These are phyloP conservation scores for Lippia alba DNA, from an alignment of 305 asterid genomes.

Conservation along the genomic window DNA sequence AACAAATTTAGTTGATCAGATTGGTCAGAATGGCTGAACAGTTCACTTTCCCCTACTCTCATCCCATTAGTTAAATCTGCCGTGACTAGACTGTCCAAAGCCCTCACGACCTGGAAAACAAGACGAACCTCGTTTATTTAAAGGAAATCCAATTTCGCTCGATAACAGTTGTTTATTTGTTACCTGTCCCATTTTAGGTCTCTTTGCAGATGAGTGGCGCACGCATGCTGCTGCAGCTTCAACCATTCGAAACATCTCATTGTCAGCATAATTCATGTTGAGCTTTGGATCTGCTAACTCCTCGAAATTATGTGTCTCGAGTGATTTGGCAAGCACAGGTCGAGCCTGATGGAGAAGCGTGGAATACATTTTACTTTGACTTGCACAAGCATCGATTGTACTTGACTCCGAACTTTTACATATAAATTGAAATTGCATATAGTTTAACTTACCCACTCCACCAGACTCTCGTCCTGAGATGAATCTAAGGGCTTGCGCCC, in stretches of 20 bases:
- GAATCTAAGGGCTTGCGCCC: slow-evolving; percentile 93
- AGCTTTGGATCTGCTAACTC: slow-evolving; percentile 78
- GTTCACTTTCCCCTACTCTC: slow-evolving; percentile 82
- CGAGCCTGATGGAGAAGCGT: slow-evolving; percentile 65
- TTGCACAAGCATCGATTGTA: slow-evolving; percentile 16
- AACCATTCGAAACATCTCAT: slow-evolving; percentile 71
- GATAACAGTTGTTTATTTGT: neutral
- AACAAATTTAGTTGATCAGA: slow-evolving; percentile 75
- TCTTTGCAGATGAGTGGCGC: slow-evolving; percentile 72
- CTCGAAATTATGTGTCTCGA: slow-evolving; percentile 60
- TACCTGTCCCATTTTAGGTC: slow-evolving; percentile 98
- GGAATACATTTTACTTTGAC: neutral
- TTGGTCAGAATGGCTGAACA: slow-evolving; percentile 50
- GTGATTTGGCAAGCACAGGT: slow-evolving; percentile 69
- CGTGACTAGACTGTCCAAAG: slow-evolving; percentile 62
- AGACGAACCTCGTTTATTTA: neutral
- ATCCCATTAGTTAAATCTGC: slow-evolving; percentile 78
- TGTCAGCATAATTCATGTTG: slow-evolving; percentile 46
- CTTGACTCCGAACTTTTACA: neutral
- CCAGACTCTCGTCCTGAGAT: slow-evolving; percentile 85
- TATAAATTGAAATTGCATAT: slow-evolving; percentile 9
- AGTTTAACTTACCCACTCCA: slow-evolving; percentile 80
- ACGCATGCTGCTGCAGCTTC: slow-evolving; percentile 95
- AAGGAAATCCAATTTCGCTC: slow-evolving; percentile 8
- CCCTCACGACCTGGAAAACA: slow-evolving; percentile 68